Conservation (phyloP, 192 early-diverging fungal species). For the Coemansia sp. region DNA sequence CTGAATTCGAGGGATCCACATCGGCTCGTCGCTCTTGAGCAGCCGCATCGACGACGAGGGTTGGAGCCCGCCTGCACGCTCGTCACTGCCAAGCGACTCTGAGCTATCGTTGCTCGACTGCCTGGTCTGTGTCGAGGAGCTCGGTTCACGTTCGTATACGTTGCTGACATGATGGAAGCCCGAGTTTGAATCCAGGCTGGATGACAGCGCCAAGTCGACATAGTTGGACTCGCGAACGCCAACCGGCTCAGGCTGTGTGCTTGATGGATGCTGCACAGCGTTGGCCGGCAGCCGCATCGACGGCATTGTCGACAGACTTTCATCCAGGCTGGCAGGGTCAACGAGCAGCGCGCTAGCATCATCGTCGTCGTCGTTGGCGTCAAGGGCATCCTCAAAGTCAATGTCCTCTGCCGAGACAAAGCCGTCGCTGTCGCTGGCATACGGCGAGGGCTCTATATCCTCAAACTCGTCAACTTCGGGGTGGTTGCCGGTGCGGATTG, state of each 20-base stretch:
- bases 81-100: constrained; percentile 1
- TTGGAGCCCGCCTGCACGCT: constrained; percentile 54
- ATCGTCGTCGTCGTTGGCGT: neutral
- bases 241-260: neutral
- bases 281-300: constrained; percentile 37
- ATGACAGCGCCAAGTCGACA: constrained; percentile 40
- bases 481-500: neutral
- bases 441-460: constrained; percentile 26
- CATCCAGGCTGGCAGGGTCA: constrained; percentile 1
- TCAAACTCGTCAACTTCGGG: constrained; percentile 31
- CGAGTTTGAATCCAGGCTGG: constrained; percentile 46
- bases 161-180: constrained; percentile 49
- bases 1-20: constrained; percentile 71
- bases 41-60: constrained; percentile 50
- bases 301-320: neutral
- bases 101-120: neutral
- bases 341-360: constrained; percentile 2
- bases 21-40: constrained; percentile 58
- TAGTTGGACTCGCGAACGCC: constrained; percentile 20
- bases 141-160: constrained; percentile 28
- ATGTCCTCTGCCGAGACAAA: constrained; percentile 51
- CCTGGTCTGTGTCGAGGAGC: neutral
- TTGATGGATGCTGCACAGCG: constrained; percentile 8
- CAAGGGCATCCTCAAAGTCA: constrained; percentile 9
- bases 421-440: constrained; percentile 46